A percentile compares a stretch with the other conserved stretches of the same genome.
phyloP scores from a whole-genome alignment of 306 rosid species.

The Cucumis hystrix region DNA sequence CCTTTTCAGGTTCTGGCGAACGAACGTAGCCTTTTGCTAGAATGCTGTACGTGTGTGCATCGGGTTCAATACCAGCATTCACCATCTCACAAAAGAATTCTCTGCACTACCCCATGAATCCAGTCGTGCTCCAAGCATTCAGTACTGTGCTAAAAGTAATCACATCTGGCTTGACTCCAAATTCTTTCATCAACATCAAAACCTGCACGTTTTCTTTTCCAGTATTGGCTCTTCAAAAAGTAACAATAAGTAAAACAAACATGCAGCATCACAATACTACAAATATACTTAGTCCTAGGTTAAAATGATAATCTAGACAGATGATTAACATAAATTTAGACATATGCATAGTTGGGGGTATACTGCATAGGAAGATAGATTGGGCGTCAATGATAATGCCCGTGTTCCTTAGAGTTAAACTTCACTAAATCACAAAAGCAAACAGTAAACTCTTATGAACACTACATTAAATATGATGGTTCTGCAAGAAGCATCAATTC shows the following conservation, averaged over 20 bases:
- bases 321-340: background rate
- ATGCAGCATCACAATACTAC: background rate
- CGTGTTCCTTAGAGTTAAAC: background rate
- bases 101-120: slow-evolving; percentile 49
- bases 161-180: slow-evolving; percentile 48
- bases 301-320: background rate
- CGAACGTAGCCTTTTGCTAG: slow-evolving; percentile 65
- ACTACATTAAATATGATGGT: background rate
- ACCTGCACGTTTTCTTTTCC: slow-evolving; percentile 26
- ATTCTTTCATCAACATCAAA: slow-evolving; percentile 48
- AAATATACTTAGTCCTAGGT: background rate
- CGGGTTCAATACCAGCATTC: slow-evolving; percentile 56
- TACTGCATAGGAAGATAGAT: too few species aligned
- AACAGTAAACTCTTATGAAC: background rate
- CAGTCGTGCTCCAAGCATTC: slow-evolving; percentile 80
- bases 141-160: slow-evolving; percentile 54
- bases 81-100: slow-evolving; percentile 46
- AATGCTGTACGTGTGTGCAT: slow-evolving; percentile 55
- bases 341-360: background rate
- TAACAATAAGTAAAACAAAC: background rate
- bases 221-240: background rate
- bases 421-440: background rate
- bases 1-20: slow-evolving; percentile 49
- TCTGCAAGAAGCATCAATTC: background rate
- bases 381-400: background rate